Evolutionary conservation across 352 stramenopile genomes (phyloP), one percentile per base, ranked within the genome.

Genomic region (Phytophthora sojae): DNA sequence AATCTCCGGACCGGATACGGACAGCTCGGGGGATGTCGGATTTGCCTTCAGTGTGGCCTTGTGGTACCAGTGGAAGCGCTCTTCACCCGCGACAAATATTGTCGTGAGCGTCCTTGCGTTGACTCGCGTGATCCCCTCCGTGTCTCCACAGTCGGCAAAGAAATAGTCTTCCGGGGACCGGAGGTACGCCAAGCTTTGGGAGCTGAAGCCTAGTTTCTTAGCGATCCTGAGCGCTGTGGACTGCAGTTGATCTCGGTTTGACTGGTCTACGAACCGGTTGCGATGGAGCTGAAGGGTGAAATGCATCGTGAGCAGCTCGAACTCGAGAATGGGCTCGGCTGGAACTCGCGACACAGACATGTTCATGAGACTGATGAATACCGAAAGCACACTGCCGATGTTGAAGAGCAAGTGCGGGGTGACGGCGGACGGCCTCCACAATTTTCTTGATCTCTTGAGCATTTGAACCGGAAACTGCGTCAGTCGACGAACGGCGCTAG

Each of bases 61-160:
- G 56, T 89, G 75, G 32, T 92, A 87, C 85, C 83, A 91, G 32
- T 91, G 83, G 54, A 89, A 91, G 0, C 81, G 73, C 29, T 93
- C 85, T 32, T 92, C 83, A 0, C 81, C 82, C 7, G 73, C 52
- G 14, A 79, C 61, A 57, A 91, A 89, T 1, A 93, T 60, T 0
- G 80, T 69, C 9, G 67, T 55, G 4, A 85, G 71, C 6, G 63
- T 53, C 44, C 55, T 64, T 44, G 57, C 54, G 23, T 67, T 74
- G 6, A 91, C 68, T 30, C 67, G 60, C 4, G 77, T 73, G 50
- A 80, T 81, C 2, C 83, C 83, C 17, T 80, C 70, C 0, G 69
- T 80, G 12, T 90, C 82, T 23, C 71, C 75, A 21, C 76, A 84
- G 57, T 89, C 80, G 9, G 74, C 79, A 55, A 85, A 88, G 9